Base-by-base conservation (phyloP, 2,329 filamentous ascomycete species). In the Tricladium varicosporioides region DNA sequence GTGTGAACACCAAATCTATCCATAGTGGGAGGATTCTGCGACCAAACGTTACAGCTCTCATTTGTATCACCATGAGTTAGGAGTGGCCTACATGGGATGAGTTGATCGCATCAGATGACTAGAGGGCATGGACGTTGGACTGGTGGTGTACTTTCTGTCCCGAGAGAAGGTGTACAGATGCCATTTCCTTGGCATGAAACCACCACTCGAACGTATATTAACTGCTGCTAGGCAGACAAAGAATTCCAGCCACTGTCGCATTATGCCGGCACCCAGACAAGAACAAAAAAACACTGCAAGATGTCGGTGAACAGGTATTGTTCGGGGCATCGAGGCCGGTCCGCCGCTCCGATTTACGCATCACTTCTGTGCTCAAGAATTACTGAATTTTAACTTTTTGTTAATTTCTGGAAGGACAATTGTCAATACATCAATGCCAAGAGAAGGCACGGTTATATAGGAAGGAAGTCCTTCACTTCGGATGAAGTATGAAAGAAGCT, bases 161-260 rank as follows among this genome's bases (percentile, higher is more conserved):
- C 18, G n/a, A 27, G 8, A 33, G 43, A 27, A 16, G n/a, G 8
- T 32, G 14, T 15, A n/a, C 16, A 27, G 48, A 47, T 27, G 32
- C 42, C 16, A 31, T 46, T 31, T 27, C 42, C 48, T 51, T 56
- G 40, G 53, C 36, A 50, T 33, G 22, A 51, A 51, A 40, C 47
- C 47, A 46, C 47, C 40, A 13, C 44, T 46, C 45, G 22, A 42
- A n/a, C 51, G 27, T 19, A 56, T 47, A 56, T 56, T 56, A 54
- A 51, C 15, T 16, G 27, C 3, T 42, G 50, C 53, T 27, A 56
- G 53, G 53, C 53, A 56, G 53, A 56, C 53, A 51, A 46, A 42
- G 40, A 40, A n/a, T 16, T 33, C 45, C 22, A 51, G 14, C 47
- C 53, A 56, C 36, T 46, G 40, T 48, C 48, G 27, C 36, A 10